These are phyloP conservation scores for Penicillium lagena DNA, from an alignment of 495 filamentous ascomycete species.

Conservation along the genomic window DNA sequence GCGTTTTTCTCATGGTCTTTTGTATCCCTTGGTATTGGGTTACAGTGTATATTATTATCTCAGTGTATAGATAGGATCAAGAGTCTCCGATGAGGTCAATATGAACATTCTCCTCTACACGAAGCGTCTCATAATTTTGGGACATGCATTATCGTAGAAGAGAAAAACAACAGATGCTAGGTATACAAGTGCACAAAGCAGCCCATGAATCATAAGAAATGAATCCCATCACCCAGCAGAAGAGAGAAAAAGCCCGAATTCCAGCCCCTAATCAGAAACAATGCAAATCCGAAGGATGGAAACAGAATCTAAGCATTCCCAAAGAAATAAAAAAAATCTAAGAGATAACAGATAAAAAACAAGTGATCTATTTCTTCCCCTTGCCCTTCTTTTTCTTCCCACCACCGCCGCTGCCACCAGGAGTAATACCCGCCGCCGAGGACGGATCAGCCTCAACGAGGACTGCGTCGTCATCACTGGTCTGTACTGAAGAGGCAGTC, in stretches of 20 bases:
- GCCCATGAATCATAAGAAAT: no score
- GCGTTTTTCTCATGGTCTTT: no score
- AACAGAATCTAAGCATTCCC: not conserved
- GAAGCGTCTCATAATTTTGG: no score
- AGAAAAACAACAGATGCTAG: no score
- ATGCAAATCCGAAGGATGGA: not conserved
- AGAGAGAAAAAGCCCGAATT: not conserved
- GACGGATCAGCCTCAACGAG: conserved; percentile 67
- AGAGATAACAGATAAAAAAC: conserved; percentile 6
- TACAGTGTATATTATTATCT: no score
- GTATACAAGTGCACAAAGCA: no score
- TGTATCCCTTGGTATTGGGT: no score
- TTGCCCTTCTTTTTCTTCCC: conserved; percentile 66
- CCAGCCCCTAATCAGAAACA: not conserved
- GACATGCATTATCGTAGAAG: no score
- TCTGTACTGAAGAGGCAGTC: conserved; percentile 19
- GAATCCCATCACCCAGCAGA: no score
- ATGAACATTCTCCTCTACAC: no score
- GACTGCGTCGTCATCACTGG: conserved; percentile 79
- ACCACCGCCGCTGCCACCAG: conserved; percentile 24
- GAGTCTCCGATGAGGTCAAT: no score
- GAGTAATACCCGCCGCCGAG: conserved; percentile 24
- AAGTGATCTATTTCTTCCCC: conserved; percentile 61
- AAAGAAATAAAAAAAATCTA: conserved; percentile 1
- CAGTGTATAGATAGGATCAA: no score